Evolutionary conservation across 2,329 filamentous ascomycete genomes (phyloP).

Genomic region (Lojkania enalia): DNA sequence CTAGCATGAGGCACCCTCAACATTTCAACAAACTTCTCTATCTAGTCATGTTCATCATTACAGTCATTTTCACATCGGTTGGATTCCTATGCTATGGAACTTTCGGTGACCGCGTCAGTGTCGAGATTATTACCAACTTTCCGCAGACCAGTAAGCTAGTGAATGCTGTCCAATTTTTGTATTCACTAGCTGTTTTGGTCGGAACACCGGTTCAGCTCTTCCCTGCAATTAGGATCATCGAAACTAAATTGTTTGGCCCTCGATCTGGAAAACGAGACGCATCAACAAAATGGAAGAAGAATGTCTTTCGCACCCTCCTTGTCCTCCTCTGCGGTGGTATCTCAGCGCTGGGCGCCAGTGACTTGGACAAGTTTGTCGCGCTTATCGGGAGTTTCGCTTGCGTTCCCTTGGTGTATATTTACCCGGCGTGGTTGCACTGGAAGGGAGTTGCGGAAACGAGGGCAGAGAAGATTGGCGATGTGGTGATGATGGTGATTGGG

Average conservation of each 20-base stretch:
- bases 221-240: constrained; percentile 71
- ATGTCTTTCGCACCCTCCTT: constrained; percentile 62
- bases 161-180: constrained; percentile 75
- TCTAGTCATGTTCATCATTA: constrained; percentile 73
- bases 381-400: constrained; percentile 75
- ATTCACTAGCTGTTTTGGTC: constrained; percentile 72
- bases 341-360: constrained; percentile 65
- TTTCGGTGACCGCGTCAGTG: constrained; percentile 69
- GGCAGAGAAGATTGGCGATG: constrained; percentile 61
- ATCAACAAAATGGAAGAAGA: constrained; percentile 77
- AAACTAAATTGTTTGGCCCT: constrained; percentile 68
- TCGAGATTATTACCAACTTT: constrained; percentile 77
- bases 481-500: constrained; percentile 66
- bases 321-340: constrained; percentile 64
- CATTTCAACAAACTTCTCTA: constrained; percentile 68
- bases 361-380: constrained; percentile 74
- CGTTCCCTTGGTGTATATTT: constrained; percentile 76
- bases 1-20: constrained; percentile 71
- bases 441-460: constrained; percentile 64
- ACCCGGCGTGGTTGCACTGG: constrained; percentile 72
- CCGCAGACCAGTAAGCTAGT: constrained; percentile 72
- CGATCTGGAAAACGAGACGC: constrained; percentile 66
- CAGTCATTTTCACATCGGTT: constrained; percentile 71
- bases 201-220: constrained; percentile 76
- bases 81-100: constrained; percentile 75